Evolutionary conservation across 257 asterid species (phyloP).

Genomic region (Nicotiana attenuata): DNA sequence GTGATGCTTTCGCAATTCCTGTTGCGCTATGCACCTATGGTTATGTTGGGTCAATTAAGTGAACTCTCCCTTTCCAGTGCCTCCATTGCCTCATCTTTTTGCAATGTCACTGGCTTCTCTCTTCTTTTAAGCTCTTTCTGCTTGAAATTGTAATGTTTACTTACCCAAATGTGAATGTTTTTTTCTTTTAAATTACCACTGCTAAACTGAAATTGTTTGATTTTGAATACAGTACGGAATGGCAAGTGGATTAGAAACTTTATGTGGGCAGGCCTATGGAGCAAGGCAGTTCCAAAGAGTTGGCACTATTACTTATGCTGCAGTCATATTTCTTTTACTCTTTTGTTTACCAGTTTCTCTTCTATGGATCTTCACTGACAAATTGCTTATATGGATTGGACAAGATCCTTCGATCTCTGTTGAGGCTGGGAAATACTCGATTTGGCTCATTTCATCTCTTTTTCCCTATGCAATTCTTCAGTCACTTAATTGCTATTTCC

Average conservation of each 20-base stretch:
- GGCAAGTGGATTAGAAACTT: slow-evolving; percentile 80
- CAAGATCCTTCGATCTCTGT: slow-evolving; percentile 64
- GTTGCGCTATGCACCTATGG: slow-evolving; percentile 34
- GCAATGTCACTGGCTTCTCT: slow-evolving; percentile 45
- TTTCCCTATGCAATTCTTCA: slow-evolving; percentile 72
- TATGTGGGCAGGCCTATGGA: slow-evolving; percentile 90
- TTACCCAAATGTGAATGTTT: no score
- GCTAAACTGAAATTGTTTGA: not conserved
- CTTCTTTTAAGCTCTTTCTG: slow-evolving; percentile 22
- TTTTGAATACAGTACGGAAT: slow-evolving; percentile 52
- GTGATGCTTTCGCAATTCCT: slow-evolving; percentile 35
- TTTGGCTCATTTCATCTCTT: slow-evolving; percentile 61
- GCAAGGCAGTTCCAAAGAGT: slow-evolving; percentile 61
- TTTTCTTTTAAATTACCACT: not conserved
- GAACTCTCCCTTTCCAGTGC: slow-evolving; percentile 50
- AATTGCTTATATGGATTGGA: slow-evolving; percentile 42
- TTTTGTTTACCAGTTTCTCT: slow-evolving; percentile 55
- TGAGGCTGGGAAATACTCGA: slow-evolving; percentile 59
- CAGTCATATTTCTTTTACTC: slow-evolving; percentile 44
- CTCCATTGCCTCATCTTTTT: slow-evolving; percentile 38
- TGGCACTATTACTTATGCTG: slow-evolving; percentile 48
- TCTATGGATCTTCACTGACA: slow-evolving; percentile 55
- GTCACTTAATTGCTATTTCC: slow-evolving; percentile 60
- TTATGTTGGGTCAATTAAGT: slow-evolving; percentile 51
- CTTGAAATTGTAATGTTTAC: not conserved